Percentiles rank a stretch among this genome's conserved stretches.
phyloP scores from a whole-genome alignment of 1,139 yeast species.

The Blastobotrys aristatus region DNA sequence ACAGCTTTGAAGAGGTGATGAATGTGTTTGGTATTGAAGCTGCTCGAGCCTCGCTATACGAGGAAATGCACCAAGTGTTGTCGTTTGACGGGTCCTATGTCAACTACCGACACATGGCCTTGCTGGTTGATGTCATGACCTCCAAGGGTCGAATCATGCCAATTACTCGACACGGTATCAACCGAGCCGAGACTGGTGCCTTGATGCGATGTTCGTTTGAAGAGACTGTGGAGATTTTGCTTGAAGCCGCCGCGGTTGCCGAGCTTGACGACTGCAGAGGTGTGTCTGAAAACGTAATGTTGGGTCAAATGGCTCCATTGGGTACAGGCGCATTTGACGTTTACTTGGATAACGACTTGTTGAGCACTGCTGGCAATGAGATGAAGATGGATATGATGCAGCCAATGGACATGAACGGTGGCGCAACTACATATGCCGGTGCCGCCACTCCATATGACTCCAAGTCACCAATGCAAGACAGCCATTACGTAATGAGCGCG shows the following conservation, averaged over 20 bases:
- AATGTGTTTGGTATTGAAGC: slow-evolving; percentile 98
- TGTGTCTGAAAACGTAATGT: slow-evolving; percentile 94
- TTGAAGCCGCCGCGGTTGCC: slow-evolving; percentile 98
- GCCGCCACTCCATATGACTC: slow-evolving; percentile 92
- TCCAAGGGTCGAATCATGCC: slow-evolving; percentile 98
- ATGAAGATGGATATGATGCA: slow-evolving; percentile 14
- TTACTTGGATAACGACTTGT: slow-evolving; percentile 85
- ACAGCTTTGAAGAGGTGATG: slow-evolving; percentile 92
- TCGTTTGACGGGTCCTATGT: slow-evolving; percentile 99
- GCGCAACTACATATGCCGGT: slow-evolving; percentile 46
- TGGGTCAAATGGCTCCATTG: slow-evolving; percentile 97
- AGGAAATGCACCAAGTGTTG: slow-evolving; percentile 92
- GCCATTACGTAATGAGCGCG: slow-evolving; percentile 62
- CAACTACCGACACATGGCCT: slow-evolving; percentile 96
- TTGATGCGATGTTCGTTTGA: slow-evolving; percentile 99
- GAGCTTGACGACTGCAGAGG: slow-evolving; percentile 98
- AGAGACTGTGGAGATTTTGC: slow-evolving; percentile 94
- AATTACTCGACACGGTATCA: slow-evolving; percentile 98
- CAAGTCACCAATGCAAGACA: slow-evolving; percentile 53
- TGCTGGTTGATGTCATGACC: slow-evolving; percentile 97
- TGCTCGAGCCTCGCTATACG: slow-evolving; percentile 87
- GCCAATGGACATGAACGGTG: slow-evolving; percentile 37
- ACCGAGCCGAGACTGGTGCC: slow-evolving; percentile 98
- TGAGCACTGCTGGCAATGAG: slow-evolving; percentile 60
- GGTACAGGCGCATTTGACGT: slow-evolving; percentile 99